A percentile compares a stretch with the other conserved stretches of the same genome.
Evolutionary conservation across 139 green algal species (phyloP).

Genomic region (Pseudopediastrum boryanum): DNA sequence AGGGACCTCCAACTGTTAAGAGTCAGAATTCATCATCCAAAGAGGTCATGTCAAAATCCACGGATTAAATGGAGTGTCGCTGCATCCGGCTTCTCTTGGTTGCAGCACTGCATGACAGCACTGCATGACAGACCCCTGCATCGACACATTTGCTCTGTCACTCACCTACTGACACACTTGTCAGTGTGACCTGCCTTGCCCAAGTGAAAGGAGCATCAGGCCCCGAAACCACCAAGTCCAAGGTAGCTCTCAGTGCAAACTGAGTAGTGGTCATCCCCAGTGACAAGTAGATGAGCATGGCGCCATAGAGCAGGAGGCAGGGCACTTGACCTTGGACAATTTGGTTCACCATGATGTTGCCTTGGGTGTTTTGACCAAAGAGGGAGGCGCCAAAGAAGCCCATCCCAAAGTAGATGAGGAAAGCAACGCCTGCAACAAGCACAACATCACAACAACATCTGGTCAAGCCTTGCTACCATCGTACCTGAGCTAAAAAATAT

Average conservation of each 20-base stretch:
- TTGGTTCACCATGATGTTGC: slow-evolving; percentile 64
- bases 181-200: slow-evolving; percentile 41
- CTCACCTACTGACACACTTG: too few species aligned
- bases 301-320: slow-evolving; percentile 36
- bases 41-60: neutral
- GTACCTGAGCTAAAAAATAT: too few species aligned
- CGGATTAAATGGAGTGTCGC: neutral
- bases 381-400: slow-evolving; percentile 58
- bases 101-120: neutral
- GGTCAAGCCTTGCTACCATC: too few species aligned
- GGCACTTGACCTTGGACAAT: slow-evolving; percentile 29
- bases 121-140: neutral
- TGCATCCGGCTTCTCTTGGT: neutral
- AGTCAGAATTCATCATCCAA: neutral
- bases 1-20: neutral
- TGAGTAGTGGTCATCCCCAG: slow-evolving; percentile 68
- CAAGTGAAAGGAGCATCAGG: slow-evolving; percentile 52
- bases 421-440: slow-evolving; percentile 42
- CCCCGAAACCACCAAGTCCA: slow-evolving; percentile 62
- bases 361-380: slow-evolving; percentile 50
- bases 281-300: slow-evolving; percentile 51
- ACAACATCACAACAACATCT: too few species aligned
- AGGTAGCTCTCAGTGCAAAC: slow-evolving; percentile 55
- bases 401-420: slow-evolving; percentile 46
- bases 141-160: too few species aligned